These are phyloP conservation scores for Rutstroemia sp. DNA, from an alignment of 2,329 filamentous ascomycete species.

Conservation along the genomic window DNA sequence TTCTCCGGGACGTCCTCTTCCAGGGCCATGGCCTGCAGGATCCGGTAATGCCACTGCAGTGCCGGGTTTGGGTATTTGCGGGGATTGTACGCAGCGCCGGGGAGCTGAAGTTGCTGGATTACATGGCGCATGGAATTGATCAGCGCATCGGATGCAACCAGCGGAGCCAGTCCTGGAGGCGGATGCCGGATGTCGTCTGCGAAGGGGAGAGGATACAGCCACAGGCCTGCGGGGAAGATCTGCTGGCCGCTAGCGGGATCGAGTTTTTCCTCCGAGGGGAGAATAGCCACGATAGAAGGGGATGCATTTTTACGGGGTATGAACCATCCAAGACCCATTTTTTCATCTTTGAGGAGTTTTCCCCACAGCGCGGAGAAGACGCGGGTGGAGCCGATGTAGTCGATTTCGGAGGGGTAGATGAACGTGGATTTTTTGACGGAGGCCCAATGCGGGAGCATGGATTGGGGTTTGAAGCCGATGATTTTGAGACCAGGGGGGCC, in stretches of 20 bases:
- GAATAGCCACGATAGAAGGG: constrained; percentile 71
- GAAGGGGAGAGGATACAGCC: constrained; percentile 82
- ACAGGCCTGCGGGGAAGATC: constrained; percentile 73
- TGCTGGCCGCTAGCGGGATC: constrained; percentile 61
- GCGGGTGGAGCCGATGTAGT: constrained; percentile 82
- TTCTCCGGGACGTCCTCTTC: constrained; percentile 80
- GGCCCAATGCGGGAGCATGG: constrained; percentile 71
- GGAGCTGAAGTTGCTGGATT: constrained; percentile 69
- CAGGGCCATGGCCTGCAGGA: constrained; percentile 82
- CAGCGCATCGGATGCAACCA: constrained; percentile 59
- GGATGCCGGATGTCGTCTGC: constrained; percentile 78
- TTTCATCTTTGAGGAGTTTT: constrained; percentile 72
- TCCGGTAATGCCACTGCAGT: constrained; percentile 95
- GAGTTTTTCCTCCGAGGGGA: constrained; percentile 63
- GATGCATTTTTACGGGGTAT: constrained; percentile 74
- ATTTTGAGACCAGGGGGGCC: constrained; percentile 78
- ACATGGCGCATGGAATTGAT: constrained; percentile 77
- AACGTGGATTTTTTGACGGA: constrained; percentile 82
- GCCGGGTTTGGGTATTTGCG: constrained; percentile 84
- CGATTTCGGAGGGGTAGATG: constrained; percentile 88
- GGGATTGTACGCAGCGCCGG: constrained; percentile 78
- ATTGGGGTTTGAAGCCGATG: constrained; percentile 85
- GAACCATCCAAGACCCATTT: constrained; percentile 85
- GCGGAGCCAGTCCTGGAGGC: constrained; percentile 50
- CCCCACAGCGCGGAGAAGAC: constrained; percentile 89